A percentile compares a stretch with the other conserved stretches of the same genome.
Conservation (phyloP, 1,139 yeast genomes). For the Yamadazyma sp. region DNA sequence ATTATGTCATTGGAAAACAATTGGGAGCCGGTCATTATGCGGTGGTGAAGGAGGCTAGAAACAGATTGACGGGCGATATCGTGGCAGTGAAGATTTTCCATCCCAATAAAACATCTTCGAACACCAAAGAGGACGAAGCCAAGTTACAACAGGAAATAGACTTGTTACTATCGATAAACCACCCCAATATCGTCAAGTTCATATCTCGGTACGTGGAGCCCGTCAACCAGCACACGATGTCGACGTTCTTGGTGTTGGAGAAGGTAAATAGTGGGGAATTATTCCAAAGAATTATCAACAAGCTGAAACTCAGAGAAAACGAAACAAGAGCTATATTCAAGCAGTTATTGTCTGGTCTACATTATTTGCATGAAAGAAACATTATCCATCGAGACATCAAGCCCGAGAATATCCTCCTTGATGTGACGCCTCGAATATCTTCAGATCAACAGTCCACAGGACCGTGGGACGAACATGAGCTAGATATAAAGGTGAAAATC, state of each 20-base stretch:
- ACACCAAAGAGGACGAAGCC: constrained; percentile 39
- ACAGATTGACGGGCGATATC: constrained; percentile 54
- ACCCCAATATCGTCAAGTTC: constrained; percentile 68
- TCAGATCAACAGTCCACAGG: constrained; percentile 58
- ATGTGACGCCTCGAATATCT: constrained; percentile 50
- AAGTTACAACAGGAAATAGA: constrained; percentile 69
- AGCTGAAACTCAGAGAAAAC: constrained; percentile 56
- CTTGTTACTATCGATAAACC: constrained; percentile 63
- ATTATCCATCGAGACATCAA: constrained; percentile 88
- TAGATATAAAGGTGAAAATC: constrained; percentile 65
- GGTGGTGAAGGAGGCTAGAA: constrained; percentile 66
- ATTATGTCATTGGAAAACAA: constrained; percentile 59
- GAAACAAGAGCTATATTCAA: constrained; percentile 62
- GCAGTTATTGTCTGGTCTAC: constrained; percentile 63
- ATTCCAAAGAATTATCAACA: constrained; percentile 66
- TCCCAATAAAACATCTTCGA: constrained; percentile 48
- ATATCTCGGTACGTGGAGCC: constrained; percentile 72
- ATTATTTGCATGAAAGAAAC: constrained; percentile 66
- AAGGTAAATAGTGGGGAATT: constrained; percentile 74
- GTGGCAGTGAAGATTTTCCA: constrained; percentile 82
- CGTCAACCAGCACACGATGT: constrained; percentile 47
- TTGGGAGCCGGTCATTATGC: constrained; percentile 81
- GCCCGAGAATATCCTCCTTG: constrained; percentile 85
- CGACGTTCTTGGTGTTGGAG: constrained; percentile 70
- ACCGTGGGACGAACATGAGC: constrained; percentile 68